Percentiles rank a stretch among this genome's conserved stretches.
phyloP scores from a whole-genome alignment of 768 basidiomycete species.

The Tremella yokohamensis region DNA sequence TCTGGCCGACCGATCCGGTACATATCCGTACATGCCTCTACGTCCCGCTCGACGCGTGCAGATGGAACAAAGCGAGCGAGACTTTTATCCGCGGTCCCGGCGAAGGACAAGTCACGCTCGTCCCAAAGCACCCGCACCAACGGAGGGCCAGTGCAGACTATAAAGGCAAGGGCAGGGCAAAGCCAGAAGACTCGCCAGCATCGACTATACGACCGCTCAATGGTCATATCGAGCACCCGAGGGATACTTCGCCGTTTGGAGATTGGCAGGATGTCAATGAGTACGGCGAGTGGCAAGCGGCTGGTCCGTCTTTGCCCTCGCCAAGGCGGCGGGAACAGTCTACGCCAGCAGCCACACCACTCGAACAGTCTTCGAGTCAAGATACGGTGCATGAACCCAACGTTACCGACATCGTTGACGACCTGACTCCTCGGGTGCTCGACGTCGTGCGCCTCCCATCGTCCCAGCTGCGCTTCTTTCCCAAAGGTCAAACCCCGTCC shows the following conservation, averaged over 20 bases:
- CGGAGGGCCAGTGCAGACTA: conserved; percentile 10
- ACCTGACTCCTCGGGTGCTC: conserved; percentile 14
- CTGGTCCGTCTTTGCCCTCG: not conserved
- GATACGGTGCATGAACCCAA: not conserved
- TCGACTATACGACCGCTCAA: not conserved
- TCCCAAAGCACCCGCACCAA: conserved; percentile 21
- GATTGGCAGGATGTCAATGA: conserved; percentile 1
- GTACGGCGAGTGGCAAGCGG: conserved; percentile 1
- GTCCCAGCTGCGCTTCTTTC: conserved; percentile 43
- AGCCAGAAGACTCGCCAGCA: not conserved
- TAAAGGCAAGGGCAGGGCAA: conserved; percentile 18
- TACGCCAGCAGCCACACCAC: too few relatives aligned
- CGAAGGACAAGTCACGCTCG: conserved; percentile 42
- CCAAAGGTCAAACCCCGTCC: conserved; percentile 19
- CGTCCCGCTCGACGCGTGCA: conserved; percentile 61
- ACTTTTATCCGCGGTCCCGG: conserved; percentile 41
- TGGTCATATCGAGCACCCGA: not conserved
- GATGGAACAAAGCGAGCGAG: conserved; percentile 46
- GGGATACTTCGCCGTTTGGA: not conserved
- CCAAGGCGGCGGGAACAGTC: too few relatives aligned
- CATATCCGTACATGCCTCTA: conserved; percentile 78
- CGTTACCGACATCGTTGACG: not conserved
- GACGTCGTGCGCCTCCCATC: conserved; percentile 40
- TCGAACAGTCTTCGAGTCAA: not conserved
- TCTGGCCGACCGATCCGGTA: conserved; percentile 90